Evolutionary conservation across 2,329 filamentous ascomycete genomes (phyloP).

Genomic region (Pseudogymnoascus destructans): DNA sequence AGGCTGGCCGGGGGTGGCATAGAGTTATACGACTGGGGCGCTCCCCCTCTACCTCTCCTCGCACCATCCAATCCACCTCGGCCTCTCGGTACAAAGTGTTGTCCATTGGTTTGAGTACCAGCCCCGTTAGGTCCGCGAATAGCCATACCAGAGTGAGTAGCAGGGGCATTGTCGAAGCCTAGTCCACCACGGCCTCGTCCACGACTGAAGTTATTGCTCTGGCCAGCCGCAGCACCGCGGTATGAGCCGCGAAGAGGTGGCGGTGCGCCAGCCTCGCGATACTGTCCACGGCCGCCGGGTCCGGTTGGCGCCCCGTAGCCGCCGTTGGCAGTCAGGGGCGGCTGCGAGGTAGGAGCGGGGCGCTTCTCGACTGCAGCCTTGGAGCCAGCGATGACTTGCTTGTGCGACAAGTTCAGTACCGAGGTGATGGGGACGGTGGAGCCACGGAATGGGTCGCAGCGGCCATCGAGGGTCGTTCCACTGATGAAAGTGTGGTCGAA

Average conservation of each 20-base stretch:
- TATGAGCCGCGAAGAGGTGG: slow-evolving; percentile 42
- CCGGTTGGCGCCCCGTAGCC: slow-evolving; percentile 41
- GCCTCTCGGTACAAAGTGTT: neutral
- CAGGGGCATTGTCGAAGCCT: slow-evolving; percentile 17
- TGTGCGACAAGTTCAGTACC: slow-evolving; percentile 74
- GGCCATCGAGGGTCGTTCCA: slow-evolving; percentile 78
- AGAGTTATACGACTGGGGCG: slow-evolving; percentile 35
- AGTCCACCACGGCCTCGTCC: slow-evolving; percentile 29
- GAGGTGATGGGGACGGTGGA: slow-evolving; percentile 82
- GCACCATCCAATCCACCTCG: slow-evolving; percentile 1
- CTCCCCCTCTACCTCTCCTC: neutral
- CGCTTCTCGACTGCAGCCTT: slow-evolving; percentile 43
- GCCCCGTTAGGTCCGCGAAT: slow-evolving; percentile 3
- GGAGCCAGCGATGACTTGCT: slow-evolving; percentile 63
- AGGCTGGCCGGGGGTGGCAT: slow-evolving; percentile 49
- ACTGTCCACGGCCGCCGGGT: slow-evolving; percentile 48
- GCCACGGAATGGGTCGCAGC: slow-evolving; percentile 85
- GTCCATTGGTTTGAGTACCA: neutral
- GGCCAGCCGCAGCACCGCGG: slow-evolving; percentile 42
- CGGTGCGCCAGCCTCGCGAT: slow-evolving; percentile 42
- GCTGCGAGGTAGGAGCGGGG: slow-evolving; percentile 33
- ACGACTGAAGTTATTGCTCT: slow-evolving; percentile 29
- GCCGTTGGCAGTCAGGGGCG: slow-evolving; percentile 38
- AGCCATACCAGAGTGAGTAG: neutral
- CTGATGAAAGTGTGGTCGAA: slow-evolving; percentile 97